phyloP scores from a whole-genome alignment of 208 protist genomes.

The Leishmania major region DNA sequence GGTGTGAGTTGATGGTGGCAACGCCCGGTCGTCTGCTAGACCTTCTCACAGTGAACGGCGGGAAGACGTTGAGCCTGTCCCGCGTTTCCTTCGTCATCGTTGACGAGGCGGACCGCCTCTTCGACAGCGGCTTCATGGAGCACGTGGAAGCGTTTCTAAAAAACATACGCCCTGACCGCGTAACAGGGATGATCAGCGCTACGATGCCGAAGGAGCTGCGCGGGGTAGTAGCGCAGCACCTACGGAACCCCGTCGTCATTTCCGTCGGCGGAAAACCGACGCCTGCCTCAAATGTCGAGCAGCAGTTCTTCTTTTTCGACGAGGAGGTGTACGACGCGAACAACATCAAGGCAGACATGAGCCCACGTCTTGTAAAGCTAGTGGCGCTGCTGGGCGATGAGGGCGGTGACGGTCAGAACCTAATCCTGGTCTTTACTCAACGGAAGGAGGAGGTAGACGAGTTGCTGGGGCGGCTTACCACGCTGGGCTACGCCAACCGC shows the following conservation, averaged over 20 bases:
- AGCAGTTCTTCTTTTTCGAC: conserved; percentile 91
- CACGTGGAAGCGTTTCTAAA: conserved; percentile 91
- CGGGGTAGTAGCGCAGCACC: conserved; percentile 62
- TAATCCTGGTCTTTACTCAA: conserved; percentile 93
- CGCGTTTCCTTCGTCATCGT: conserved; percentile 89
- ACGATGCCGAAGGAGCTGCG: conserved; percentile 92
- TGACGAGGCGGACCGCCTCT: conserved; percentile 95
- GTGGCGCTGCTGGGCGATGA: conserved; percentile 90
- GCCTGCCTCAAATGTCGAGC: conserved; percentile 89
- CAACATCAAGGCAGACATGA: conserved; percentile 47
- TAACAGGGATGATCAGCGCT: conserved; percentile 92
- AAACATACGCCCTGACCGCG: conserved; percentile 89
- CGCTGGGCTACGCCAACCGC: conserved; percentile 76
- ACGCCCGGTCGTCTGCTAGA: conserved; percentile 90
- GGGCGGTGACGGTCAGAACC: conserved; percentile 54
- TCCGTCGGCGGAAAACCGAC: conserved; percentile 85
- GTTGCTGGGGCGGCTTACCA: conserved; percentile 77
- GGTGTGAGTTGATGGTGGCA: conserved; percentile 82
- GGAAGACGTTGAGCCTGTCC: conserved; percentile 57
- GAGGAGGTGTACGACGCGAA: conserved; percentile 83
- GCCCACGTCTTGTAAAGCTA: conserved; percentile 78
- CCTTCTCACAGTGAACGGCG: conserved; percentile 86
- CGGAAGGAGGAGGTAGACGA: conserved; percentile 91
- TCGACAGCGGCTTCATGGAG: conserved; percentile 94
- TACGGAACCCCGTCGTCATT: conserved; percentile 87